Conservation (phyloP, 1,284 basidiomycete genomes). For the Austroboletus niveus region DNA sequence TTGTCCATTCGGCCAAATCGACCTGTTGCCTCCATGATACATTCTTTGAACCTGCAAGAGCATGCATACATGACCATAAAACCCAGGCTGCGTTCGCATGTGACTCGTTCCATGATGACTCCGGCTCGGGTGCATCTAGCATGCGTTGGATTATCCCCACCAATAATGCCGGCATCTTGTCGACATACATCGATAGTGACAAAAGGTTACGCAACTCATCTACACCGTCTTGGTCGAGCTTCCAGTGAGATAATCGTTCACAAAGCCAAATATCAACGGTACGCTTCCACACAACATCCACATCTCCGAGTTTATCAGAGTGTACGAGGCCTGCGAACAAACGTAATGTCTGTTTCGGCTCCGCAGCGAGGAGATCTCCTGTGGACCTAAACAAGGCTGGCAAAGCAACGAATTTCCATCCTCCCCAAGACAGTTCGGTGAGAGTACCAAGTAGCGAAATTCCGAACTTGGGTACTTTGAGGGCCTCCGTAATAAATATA, state of each 20-base stretch:
- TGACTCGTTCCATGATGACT: constrained; percentile 33
- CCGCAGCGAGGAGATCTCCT: constrained; percentile 41
- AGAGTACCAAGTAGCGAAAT: constrained; percentile 56
- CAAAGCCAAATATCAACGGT: constrained; percentile 47
- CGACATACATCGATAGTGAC: constrained; percentile 48
- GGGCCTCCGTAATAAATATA: constrained; percentile 51
- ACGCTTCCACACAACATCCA: constrained; percentile 57
- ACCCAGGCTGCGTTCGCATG: constrained; percentile 51
- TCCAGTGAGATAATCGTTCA: constrained; percentile 26
- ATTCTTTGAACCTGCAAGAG: constrained; percentile 41
- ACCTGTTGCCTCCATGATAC: constrained; percentile 41
- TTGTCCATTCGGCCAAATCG: constrained; percentile 48
- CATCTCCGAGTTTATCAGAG: constrained; percentile 48
- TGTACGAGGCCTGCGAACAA: constrained; percentile 51
- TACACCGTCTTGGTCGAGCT: constrained; percentile 33
- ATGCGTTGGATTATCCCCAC: constrained; percentile 47
- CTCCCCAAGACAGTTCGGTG: constrained; percentile 65
- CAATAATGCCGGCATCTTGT: constrained; percentile 44
- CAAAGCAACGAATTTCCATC: constrained; percentile 66
- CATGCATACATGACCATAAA: constrained; percentile 47
- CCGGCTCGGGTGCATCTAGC: constrained; percentile 37
- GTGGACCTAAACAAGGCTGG: constrained; percentile 55
- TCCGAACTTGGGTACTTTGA: constrained; percentile 42
- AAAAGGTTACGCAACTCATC: constrained; percentile 50
- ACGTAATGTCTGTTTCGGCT: constrained; percentile 42